Conservation (phyloP, 495 filamentous ascomycete species). For the Thermochaetoides thermophila region DNA sequence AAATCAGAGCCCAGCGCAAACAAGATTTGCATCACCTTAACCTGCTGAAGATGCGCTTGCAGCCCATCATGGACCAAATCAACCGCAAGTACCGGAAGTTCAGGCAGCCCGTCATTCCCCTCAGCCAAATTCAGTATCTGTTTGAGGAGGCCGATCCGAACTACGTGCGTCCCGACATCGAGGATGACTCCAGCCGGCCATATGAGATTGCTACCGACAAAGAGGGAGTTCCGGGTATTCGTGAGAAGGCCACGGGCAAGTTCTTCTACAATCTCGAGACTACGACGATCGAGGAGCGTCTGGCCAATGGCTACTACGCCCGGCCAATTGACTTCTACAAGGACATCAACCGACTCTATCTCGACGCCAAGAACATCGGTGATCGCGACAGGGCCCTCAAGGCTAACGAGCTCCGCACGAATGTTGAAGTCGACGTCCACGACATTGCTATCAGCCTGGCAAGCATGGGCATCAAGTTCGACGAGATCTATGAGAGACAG, state of each 20-base stretch:
- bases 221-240: conserved; percentile 55
- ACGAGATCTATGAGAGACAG: conserved; percentile 57
- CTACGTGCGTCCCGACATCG: conserved; percentile 61
- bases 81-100: conserved; percentile 74
- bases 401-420: conserved; percentile 77
- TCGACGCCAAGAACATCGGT: conserved; percentile 60
- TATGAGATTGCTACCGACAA: conserved; percentile 62
- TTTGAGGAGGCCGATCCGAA: conserved; percentile 72
- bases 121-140: conserved; percentile 57
- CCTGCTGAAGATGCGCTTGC: conserved; percentile 68
- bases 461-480: conserved; percentile 21
- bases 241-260: conserved; percentile 54
- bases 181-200: conserved; percentile 47
- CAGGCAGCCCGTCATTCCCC: conserved; percentile 60
- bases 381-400: conserved; percentile 68
- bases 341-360: conserved; percentile 68
- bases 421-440: conserved; percentile 80
- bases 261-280: conserved; percentile 91
- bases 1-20: conserved; percentile 65
- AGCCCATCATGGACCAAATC: conserved; percentile 91
- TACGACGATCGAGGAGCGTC: conserved; percentile 82
- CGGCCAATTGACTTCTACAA: conserved; percentile 72
- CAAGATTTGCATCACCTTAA: conserved; percentile 70
- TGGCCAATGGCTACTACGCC: conserved; percentile 91
- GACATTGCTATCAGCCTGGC: conserved; percentile 49